phyloP scores from a whole-genome alignment of 805 yeast genomes.

The Diddensiella caesifluorescens region DNA sequence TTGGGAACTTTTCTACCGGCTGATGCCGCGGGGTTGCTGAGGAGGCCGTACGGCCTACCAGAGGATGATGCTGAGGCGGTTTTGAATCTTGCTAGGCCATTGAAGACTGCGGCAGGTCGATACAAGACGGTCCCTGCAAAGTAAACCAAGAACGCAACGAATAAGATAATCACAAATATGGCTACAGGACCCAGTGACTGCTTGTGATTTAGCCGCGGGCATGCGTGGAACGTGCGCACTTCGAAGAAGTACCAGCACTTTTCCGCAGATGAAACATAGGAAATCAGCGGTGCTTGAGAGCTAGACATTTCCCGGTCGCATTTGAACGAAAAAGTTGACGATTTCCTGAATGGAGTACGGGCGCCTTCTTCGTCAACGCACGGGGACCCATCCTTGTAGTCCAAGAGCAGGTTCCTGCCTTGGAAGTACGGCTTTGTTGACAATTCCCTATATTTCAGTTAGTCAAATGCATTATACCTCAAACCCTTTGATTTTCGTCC shows the following conservation, averaged over 20 bases:
- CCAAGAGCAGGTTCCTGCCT: slow-evolving; percentile 65
- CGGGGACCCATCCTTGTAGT: slow-evolving; percentile 59
- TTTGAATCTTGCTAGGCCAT: slow-evolving; percentile 4
- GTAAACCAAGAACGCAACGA: slow-evolving; percentile 38
- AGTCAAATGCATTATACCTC: background rate
- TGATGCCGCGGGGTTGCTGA: background rate
- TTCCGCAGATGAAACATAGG: slow-evolving; percentile 64
- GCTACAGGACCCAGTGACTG: slow-evolving; percentile 48
- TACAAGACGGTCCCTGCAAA: slow-evolving; percentile 18
- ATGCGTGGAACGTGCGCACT: slow-evolving; percentile 77
- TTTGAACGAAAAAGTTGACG: slow-evolving; percentile 63
- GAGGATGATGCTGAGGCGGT: too few relatives aligned
- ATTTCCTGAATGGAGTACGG: slow-evolving; percentile 41
- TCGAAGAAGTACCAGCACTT: slow-evolving; percentile 83
- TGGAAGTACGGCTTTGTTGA: slow-evolving; percentile 58
- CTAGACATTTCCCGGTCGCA: slow-evolving; percentile 66
- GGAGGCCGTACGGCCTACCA: too few relatives aligned
- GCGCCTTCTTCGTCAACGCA: slow-evolving; percentile 41
- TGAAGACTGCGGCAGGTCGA: slow-evolving; percentile 11
- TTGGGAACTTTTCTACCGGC: background rate
- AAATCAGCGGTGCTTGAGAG: slow-evolving; percentile 45
- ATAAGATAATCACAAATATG: slow-evolving; percentile 54
- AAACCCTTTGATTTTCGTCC: background rate
- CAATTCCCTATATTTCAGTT: background rate
- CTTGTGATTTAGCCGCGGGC: slow-evolving; percentile 68